Percentiles rank a stretch among this genome's conserved stretches.
Conservation (phyloP, 176 grass and related monocot species). For the Paspalum notatum region DNA sequence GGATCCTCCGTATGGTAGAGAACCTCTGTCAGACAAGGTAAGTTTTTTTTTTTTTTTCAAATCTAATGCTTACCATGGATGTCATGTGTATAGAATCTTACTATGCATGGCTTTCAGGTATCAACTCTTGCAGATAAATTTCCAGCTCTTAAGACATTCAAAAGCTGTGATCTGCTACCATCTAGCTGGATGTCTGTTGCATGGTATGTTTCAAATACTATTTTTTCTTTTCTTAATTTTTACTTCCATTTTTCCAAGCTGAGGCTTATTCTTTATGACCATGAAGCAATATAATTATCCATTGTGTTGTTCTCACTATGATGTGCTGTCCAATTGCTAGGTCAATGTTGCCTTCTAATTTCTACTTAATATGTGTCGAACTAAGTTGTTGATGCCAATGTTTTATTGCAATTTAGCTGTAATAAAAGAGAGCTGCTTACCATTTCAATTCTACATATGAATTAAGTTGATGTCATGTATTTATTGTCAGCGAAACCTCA, state of each 20-base stretch:
- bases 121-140: slow-evolving; percentile 79
- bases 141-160: slow-evolving; percentile 84
- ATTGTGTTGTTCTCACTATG: neutral
- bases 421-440: neutral
- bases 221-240: neutral
- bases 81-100: slow-evolving; percentile 32
- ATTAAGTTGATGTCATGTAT: neutral
- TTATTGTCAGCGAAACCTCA: neutral
- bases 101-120: slow-evolving; percentile 57
- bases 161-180: slow-evolving; percentile 80
- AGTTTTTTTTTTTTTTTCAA: slow-evolving; percentile 10
- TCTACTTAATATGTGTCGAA: neutral
- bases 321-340: neutral
- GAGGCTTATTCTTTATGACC: neutral
- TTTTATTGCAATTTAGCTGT: slow-evolving; percentile 9
- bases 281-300: neutral
- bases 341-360: neutral
- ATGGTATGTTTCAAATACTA: slow-evolving; percentile 63
- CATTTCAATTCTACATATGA: neutral
- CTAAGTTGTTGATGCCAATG: neutral
- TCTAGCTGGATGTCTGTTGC: slow-evolving; percentile 99
- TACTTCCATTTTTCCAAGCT: slow-evolving; percentile 1
- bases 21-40: slow-evolving; percentile 93
- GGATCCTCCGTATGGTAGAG: slow-evolving; percentile 84
- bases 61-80: slow-evolving; percentile 29